phyloP scores from a whole-genome alignment of 139 green algal species.

The Picochlorum sp. region DNA sequence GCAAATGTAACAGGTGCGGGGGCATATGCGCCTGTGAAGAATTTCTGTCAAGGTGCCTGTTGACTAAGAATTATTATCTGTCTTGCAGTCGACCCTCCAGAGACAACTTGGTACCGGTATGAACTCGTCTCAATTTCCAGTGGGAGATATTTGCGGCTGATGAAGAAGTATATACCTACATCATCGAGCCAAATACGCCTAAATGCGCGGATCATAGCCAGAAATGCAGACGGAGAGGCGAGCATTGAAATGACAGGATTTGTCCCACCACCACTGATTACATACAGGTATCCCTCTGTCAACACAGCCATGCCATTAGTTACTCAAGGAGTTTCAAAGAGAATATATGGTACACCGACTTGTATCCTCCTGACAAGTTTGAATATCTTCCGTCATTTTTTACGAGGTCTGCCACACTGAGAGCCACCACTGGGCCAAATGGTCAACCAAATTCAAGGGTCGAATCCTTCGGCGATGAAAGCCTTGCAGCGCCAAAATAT shows the following conservation, averaged over 20 bases:
- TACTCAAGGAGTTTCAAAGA: neutral
- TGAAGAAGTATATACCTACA: neutral
- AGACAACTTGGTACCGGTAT: neutral
- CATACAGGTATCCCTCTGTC: neutral
- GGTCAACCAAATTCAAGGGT: conserved; percentile 4
- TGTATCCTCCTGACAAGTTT: neutral
- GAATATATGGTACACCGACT: neutral
- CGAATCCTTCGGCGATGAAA: neutral
- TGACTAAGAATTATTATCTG: too few species aligned
- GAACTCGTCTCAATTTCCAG: neutral
- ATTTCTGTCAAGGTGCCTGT: too few species aligned
- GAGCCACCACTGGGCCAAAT: neutral
- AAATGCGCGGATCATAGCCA: neutral
- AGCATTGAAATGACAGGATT: neutral
- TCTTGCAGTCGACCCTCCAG: neutral
- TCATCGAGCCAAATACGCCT: neutral
- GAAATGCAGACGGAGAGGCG: neutral
- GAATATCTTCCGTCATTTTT: neutral
- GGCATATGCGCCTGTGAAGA: neutral
- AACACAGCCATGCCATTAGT: neutral
- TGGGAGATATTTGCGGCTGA: neutral
- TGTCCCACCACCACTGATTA: neutral
- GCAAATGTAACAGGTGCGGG: neutral
- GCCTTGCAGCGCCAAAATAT: neutral
- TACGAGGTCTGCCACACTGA: neutral